Conservation (phyloP, 192 early-diverging fungal genomes). For the Haplosporangium gracile region DNA sequence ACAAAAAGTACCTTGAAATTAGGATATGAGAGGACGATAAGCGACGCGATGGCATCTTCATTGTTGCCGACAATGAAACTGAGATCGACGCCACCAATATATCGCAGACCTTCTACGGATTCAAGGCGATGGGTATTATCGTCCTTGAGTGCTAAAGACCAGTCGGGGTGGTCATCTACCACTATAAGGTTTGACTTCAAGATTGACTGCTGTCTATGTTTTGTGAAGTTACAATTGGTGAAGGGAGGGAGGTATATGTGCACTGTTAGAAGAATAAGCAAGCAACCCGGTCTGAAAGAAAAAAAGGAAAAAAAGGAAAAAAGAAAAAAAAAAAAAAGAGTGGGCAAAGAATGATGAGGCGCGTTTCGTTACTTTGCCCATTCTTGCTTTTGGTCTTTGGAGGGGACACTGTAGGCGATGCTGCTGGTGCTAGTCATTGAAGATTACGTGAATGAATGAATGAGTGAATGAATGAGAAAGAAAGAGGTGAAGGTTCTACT, state of each 20-base stretch:
- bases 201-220: constrained; percentile 28
- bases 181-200: constrained; percentile 31
- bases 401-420: constrained; percentile 30
- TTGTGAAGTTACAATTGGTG: background rate
- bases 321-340: background rate
- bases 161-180: constrained; percentile 36
- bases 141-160: constrained; percentile 26
- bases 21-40: constrained; percentile 81
- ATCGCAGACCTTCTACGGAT: constrained; percentile 49
- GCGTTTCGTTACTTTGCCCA: constrained; percentile 39
- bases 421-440: constrained; percentile 3
- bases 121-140: constrained; percentile 8
- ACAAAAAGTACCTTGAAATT: constrained; percentile 59
- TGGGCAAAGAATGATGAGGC: background rate
- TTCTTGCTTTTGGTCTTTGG: constrained; percentile 39
- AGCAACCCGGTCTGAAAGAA: background rate
- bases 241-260: background rate
- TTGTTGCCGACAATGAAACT: constrained; percentile 72
- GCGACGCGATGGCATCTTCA: constrained; percentile 76
- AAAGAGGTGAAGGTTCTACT: background rate
- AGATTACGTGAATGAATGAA: background rate
- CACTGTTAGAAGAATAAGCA: too few species aligned
- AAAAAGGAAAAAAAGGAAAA: background rate
- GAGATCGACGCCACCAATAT: constrained; percentile 83
- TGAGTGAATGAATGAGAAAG: background rate